Evolutionary conservation across 495 filamentous ascomycete species (phyloP).

Genomic region (Penicillium salamii): DNA sequence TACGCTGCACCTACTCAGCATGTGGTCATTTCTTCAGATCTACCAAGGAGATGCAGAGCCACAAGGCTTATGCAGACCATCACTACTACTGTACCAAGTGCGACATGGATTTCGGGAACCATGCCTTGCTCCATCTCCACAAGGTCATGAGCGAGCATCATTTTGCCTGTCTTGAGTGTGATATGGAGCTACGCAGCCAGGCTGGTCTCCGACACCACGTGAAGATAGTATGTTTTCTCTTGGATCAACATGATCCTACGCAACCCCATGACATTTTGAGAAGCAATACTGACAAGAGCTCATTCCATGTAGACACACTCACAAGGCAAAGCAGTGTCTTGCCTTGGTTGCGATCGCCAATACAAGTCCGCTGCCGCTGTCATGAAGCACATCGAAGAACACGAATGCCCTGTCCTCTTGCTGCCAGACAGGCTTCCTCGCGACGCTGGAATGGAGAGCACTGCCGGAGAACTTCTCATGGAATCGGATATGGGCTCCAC

Average conservation of each 20-base stretch:
- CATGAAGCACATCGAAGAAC: constrained; percentile 51
- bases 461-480: too few relatives aligned
- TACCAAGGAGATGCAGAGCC: constrained; percentile 36
- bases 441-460: too few relatives aligned
- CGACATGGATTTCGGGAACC: constrained; percentile 45
- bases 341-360: constrained; percentile 39
- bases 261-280: too few relatives aligned
- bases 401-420: constrained; percentile 31
- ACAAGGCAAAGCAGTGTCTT: constrained; percentile 40
- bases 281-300: neutral
- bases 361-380: constrained; percentile 44
- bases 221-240: constrained; percentile 33
- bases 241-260: neutral
- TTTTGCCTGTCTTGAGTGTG: constrained; percentile 51
- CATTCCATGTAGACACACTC: constrained; percentile 35
- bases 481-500: neutral
- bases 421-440: too few relatives aligned
- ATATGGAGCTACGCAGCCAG: constrained; percentile 46
- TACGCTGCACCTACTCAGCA: constrained; percentile 15
- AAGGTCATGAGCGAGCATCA: constrained; percentile 40
- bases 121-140: constrained; percentile 39
- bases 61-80: constrained; percentile 40
- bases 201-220: constrained; percentile 47
- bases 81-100: constrained; percentile 54
- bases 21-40: constrained; percentile 63